Percentiles rank a stretch among this genome's conserved stretches.
These are phyloP conservation scores for Kluyveromyces dobzhanskii DNA, from an alignment of 805 yeast species.

Conservation along the genomic window DNA sequence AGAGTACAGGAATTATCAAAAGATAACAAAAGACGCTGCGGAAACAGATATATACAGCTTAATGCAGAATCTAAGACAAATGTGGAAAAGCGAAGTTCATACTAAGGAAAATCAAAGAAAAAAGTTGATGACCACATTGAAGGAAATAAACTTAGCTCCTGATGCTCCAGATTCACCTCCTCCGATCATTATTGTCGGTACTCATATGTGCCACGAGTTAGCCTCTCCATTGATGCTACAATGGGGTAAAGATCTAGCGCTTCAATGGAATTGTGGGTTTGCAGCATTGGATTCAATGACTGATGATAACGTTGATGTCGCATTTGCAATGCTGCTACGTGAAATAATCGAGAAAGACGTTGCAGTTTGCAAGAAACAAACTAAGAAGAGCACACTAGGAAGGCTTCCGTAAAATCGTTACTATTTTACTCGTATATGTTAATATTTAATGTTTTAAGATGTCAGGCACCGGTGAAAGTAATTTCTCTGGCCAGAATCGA, in stretches of 20 bases:
- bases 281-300: slow-evolving; percentile 49
- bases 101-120: slow-evolving; percentile 26
- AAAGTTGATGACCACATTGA: slow-evolving; percentile 25
- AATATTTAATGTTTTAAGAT: not conserved
- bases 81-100: slow-evolving; percentile 41
- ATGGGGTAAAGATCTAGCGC: slow-evolving; percentile 49
- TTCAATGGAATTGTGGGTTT: slow-evolving; percentile 58
- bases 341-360: slow-evolving; percentile 45
- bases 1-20: slow-evolving; percentile 49
- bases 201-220: slow-evolving; percentile 48
- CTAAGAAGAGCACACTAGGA: slow-evolving; percentile 2
- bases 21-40: slow-evolving; percentile 51
- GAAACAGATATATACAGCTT: slow-evolving; percentile 62
- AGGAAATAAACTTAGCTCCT: slow-evolving; percentile 28
- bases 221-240: slow-evolving; percentile 54
- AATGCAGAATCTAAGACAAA: slow-evolving; percentile 45
- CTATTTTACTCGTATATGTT: too few relatives aligned
- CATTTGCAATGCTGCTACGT: slow-evolving; percentile 47
- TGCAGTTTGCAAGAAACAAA: not conserved
- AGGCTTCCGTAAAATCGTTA: not conserved
- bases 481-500: slow-evolving; percentile 1
- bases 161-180: slow-evolving; percentile 42
- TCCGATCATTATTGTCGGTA: slow-evolving; percentile 60
- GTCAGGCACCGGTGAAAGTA: too few relatives aligned
- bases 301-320: slow-evolving; percentile 46